phyloP scores from a whole-genome alignment of 2,329 filamentous ascomycete genomes.

The Hypoxylon sp. region DNA sequence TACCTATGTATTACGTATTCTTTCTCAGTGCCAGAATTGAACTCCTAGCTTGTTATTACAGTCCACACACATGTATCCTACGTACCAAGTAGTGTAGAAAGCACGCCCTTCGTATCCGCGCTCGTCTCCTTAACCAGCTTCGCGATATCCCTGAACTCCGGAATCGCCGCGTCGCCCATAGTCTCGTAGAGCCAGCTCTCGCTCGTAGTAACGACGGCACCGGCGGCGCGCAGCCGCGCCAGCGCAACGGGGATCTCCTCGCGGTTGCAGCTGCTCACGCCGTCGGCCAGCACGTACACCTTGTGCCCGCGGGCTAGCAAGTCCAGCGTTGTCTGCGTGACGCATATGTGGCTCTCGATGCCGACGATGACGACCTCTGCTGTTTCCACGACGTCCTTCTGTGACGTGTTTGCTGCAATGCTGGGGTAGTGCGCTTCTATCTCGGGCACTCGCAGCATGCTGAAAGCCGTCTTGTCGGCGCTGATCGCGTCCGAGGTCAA shows the following conservation, averaged over 20 bases:
- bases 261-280: slow-evolving; percentile 84
- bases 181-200: slow-evolving; percentile 92
- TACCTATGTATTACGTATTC: no score
- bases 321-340: slow-evolving; percentile 91
- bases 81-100: slow-evolving; percentile 72
- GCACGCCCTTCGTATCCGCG: slow-evolving; percentile 72
- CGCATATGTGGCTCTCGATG: slow-evolving; percentile 93
- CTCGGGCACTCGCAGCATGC: slow-evolving; percentile 77
- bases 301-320: slow-evolving; percentile 76
- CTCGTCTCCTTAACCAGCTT: slow-evolving; percentile 80
- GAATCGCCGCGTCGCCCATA: slow-evolving; percentile 79
- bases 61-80: not conserved
- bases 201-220: slow-evolving; percentile 82
- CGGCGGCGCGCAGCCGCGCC: slow-evolving; percentile 76
- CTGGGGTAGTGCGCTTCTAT: slow-evolving; percentile 55
- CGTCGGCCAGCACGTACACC: slow-evolving; percentile 90
- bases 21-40: no score
- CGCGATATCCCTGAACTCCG: slow-evolving; percentile 77
- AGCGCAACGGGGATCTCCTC: slow-evolving; percentile 84
- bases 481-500: slow-evolving; percentile 63
- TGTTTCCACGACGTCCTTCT: slow-evolving; percentile 40
- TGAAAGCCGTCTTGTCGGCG: slow-evolving; percentile 89
- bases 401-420: no score
- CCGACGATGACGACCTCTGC: slow-evolving; percentile 79
- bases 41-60: no score